Evolutionary conservation across 208 protist species (phyloP).

Genomic region (Leishmania tarentolae): DNA sequence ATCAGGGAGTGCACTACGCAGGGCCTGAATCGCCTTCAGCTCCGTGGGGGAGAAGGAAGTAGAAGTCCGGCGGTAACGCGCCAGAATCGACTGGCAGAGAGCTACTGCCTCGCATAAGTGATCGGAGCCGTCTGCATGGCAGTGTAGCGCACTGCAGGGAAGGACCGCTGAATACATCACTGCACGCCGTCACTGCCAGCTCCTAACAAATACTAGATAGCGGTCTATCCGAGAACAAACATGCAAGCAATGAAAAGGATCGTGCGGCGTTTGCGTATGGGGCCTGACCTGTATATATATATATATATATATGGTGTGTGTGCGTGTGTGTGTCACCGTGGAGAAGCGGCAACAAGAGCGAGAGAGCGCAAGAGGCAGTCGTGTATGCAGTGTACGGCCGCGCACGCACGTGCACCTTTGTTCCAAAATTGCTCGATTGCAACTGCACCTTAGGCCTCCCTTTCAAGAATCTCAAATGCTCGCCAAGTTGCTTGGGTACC

Average conservation of each 20-base stretch:
- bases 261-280: neutral
- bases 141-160: neutral
- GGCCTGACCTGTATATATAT: no score
- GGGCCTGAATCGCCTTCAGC: constrained; percentile 46
- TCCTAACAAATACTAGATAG: neutral
- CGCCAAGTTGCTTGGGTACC: neutral
- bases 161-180: neutral
- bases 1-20: constrained; percentile 10
- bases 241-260: neutral
- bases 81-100: constrained; percentile 75
- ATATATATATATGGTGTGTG: no score
- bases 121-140: constrained; percentile 33
- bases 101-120: constrained; percentile 75
- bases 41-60: constrained; percentile 44
- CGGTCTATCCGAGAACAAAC: neutral
- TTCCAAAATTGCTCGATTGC: neutral
- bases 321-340: neutral
- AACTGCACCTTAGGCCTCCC: neutral
- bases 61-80: constrained; percentile 61
- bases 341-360: neutral
- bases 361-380: neutral
- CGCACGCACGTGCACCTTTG: neutral
- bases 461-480: neutral
- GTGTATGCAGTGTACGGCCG: neutral
- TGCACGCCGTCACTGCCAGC: neutral